Evolutionary conservation across 1,284 basidiomycete species (phyloP).

Genomic region (Megacollybia platyphylla): DNA sequence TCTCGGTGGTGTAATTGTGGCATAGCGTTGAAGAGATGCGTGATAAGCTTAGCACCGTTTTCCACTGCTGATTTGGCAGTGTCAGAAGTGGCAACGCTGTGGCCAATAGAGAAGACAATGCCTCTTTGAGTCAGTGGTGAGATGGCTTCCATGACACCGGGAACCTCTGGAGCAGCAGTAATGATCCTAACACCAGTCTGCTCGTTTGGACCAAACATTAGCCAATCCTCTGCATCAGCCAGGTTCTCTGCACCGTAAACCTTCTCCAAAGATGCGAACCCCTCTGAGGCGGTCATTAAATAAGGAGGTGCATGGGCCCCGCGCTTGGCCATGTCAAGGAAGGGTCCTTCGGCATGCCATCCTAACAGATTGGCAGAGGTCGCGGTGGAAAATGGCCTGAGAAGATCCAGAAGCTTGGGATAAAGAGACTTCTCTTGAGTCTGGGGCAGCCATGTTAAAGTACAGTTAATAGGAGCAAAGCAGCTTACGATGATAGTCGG

Average conservation of each 20-base stretch:
- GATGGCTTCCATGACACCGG: constrained; percentile 67
- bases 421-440: constrained; percentile 67
- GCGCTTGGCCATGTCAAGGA: constrained; percentile 66
- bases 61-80: constrained; percentile 56
- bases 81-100: constrained; percentile 59
- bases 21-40: constrained; percentile 91
- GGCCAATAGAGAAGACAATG: constrained; percentile 75
- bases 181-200: constrained; percentile 65
- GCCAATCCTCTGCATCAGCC: constrained; percentile 52
- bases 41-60: constrained; percentile 71
- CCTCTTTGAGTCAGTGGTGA: constrained; percentile 50
- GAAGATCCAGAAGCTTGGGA: constrained; percentile 49
- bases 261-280: constrained; percentile 53
- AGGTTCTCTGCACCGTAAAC: constrained; percentile 63
- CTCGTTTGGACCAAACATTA: constrained; percentile 27
- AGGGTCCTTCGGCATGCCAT: constrained; percentile 87
- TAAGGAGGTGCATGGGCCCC: constrained; percentile 70
- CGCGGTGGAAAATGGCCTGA: constrained; percentile 48
- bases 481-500: constrained; percentile 66
- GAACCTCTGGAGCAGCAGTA: constrained; percentile 79
- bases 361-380: constrained; percentile 64
- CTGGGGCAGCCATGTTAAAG: constrained; percentile 19
- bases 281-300: constrained; percentile 50
- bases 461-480: constrained; percentile 1
- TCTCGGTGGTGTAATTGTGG: constrained; percentile 77